Evolutionary conservation across 441 rosid genomes (phyloP).

Genomic region (Lagerstroemia fauriei): DNA sequence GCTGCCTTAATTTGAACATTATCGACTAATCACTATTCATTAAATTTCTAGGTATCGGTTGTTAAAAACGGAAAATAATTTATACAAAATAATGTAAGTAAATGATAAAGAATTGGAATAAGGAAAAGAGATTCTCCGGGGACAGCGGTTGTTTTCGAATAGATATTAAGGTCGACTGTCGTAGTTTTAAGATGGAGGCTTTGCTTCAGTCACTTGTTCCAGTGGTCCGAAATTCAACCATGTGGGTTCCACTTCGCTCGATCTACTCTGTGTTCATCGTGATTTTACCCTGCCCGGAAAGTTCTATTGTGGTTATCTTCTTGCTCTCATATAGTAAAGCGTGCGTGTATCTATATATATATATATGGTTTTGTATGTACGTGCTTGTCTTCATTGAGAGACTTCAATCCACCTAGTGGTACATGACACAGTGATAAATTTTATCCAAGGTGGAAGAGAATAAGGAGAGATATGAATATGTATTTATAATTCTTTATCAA

Average conservation of each 20-base stretch:
- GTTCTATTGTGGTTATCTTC: too few species aligned
- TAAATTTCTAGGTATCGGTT: neutral
- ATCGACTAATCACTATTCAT: too few species aligned
- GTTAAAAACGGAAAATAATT: neutral
- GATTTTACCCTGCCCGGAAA: too few species aligned
- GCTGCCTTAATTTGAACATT: too few species aligned
- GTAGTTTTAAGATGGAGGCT: conserved; percentile 28
- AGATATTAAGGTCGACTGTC: conserved; percentile 27
- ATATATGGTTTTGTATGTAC: neutral
- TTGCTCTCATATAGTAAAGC: too few species aligned
- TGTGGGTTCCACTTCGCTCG: conserved; percentile 27
- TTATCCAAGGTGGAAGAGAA: neutral
- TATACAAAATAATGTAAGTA: neutral
- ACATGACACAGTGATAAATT: too few species aligned
- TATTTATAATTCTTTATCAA: too few species aligned
- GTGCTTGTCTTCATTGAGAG: neutral
- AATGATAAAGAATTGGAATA: neutral
- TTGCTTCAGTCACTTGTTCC: conserved; percentile 2
- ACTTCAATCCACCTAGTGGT: neutral
- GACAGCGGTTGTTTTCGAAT: conserved; percentile 17
- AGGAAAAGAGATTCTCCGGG: neutral
- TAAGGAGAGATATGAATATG: too few species aligned
- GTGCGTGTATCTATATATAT: too few species aligned
- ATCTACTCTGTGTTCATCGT: too few species aligned
- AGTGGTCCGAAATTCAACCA: neutral